These are phyloP conservation scores for Orbilia brochopaga DNA, from an alignment of 2,329 filamentous ascomycete species.

Conservation along the genomic window DNA sequence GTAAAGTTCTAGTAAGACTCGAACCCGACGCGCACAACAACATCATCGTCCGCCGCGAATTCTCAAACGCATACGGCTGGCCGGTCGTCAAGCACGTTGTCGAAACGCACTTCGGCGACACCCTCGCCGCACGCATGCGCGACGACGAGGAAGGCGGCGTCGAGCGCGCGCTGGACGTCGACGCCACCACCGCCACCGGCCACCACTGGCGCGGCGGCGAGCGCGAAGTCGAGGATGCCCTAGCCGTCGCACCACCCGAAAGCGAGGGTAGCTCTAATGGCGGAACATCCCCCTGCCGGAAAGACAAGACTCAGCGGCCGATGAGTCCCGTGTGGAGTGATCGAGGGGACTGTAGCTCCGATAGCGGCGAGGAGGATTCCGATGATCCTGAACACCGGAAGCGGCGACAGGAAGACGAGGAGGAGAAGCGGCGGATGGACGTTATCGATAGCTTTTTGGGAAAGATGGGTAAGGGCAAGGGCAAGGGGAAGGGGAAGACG, in stretches of 20 bases:
- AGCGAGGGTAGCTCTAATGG: conserved; percentile 26
- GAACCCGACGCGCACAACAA: conserved; percentile 99
- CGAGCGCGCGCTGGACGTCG: conserved; percentile 37
- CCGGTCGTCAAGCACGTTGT: conserved; percentile 93
- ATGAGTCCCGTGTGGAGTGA: conserved; percentile 49
- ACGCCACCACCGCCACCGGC: conserved; percentile 9
- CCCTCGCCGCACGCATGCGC: conserved; percentile 54
- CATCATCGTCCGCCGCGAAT: conserved; percentile 94
- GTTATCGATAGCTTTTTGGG: conserved; percentile 48
- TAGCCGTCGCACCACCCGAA: conserved; percentile 20
- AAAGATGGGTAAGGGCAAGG: conserved; percentile 6
- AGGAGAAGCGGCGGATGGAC: conserved; percentile 35
- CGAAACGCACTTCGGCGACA: conserved; percentile 89
- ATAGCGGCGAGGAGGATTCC: conserved; percentile 33
- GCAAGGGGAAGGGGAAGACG: conserved; percentile 12
- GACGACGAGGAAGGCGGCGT: conserved; percentile 44
- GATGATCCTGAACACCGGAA: conserved; percentile 28
- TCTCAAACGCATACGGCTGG: conserved; percentile 97
- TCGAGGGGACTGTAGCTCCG: conserved; percentile 35
- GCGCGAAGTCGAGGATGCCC: conserved; percentile 39
- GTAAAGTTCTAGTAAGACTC: conserved; percentile 92
- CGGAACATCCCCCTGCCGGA: conserved; percentile 9
- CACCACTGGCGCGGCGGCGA: conserved; percentile 17
- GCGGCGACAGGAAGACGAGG: conserved; percentile 27
- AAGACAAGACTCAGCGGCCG: conserved; percentile 12